These are phyloP conservation scores for Annona squamosa DNA, from an alignment of 164 flowering plant genomes.

Conservation along the genomic window DNA sequence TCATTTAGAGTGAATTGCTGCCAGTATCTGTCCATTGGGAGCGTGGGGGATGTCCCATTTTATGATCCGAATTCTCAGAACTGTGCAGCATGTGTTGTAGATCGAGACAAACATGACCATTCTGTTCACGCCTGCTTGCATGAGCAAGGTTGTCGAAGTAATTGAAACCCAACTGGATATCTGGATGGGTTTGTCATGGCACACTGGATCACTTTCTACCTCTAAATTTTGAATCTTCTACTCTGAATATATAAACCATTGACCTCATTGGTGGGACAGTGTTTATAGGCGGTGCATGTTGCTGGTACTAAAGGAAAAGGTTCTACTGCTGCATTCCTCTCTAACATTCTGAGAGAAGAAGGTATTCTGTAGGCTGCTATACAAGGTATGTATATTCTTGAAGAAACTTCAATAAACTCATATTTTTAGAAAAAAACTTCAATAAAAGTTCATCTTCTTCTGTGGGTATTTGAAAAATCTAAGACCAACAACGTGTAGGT, in stretches of 20 bases:
- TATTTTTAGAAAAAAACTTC: too few relatives aligned
- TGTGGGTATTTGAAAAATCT: background rate
- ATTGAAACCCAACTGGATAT: too few relatives aligned
- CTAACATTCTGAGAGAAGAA: slow-evolving; percentile 67
- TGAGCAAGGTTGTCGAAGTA: too few relatives aligned
- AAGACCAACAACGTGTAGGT: background rate
- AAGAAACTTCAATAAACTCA: background rate
- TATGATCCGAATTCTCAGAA: too few relatives aligned
- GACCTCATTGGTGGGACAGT: slow-evolving; percentile 7
- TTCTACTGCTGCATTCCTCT: slow-evolving; percentile 86
- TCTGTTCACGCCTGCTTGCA: too few relatives aligned
- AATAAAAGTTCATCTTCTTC: background rate
- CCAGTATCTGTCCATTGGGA: too few relatives aligned
- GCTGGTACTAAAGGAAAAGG: slow-evolving; percentile 99
- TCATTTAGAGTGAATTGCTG: too few relatives aligned
- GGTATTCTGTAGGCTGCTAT: slow-evolving; percentile 95
- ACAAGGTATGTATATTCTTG: slow-evolving; percentile 47
- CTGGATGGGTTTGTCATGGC: too few relatives aligned
- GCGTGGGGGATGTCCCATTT: too few relatives aligned
- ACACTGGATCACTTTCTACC: background rate
- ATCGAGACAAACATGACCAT: too few relatives aligned
- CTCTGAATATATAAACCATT: background rate
- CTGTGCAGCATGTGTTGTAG: too few relatives aligned
- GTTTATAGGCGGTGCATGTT: slow-evolving; percentile 68
- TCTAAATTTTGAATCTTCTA: background rate